Conservation (phyloP, 208 protist species). For the Leishmania gerbilli region DNA sequence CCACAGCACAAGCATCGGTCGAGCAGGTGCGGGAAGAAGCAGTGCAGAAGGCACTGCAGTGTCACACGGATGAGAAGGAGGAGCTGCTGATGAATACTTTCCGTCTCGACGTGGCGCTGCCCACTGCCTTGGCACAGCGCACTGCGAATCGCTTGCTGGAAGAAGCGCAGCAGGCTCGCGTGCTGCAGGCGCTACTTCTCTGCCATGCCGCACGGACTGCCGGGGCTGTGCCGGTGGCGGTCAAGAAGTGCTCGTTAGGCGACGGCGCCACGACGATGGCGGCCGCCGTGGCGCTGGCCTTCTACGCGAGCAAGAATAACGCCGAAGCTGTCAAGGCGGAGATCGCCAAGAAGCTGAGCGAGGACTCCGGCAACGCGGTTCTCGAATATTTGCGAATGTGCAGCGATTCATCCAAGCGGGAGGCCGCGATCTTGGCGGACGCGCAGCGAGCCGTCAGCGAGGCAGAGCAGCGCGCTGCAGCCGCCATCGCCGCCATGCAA, state of each 20-base stretch:
- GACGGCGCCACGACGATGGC: slow-evolving; percentile 5
- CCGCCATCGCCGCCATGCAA: slow-evolving; percentile 20
- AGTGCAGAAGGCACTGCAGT: background rate
- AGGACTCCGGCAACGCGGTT: slow-evolving; percentile 5
- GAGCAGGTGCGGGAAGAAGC: slow-evolving; percentile 5
- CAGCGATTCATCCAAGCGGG: slow-evolving; percentile 9
- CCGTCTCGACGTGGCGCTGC: slow-evolving; percentile 8
- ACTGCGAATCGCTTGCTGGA: background rate
- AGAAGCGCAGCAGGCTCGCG: slow-evolving; percentile 17
- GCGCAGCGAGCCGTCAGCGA: slow-evolving; percentile 22
- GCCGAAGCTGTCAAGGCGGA: slow-evolving; percentile 9
- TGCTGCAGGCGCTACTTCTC: slow-evolving; percentile 30
- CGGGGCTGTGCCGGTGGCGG: slow-evolving; percentile 25
- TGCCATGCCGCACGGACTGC: slow-evolving; percentile 19
- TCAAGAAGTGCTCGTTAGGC: slow-evolving; percentile 9
- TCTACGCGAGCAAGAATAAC: slow-evolving; percentile 14
- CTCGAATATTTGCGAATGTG: slow-evolving; percentile 25
- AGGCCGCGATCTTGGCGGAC: slow-evolving; percentile 7
- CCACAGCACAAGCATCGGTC: slow-evolving; percentile 7
- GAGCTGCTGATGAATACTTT: slow-evolving; percentile 16
- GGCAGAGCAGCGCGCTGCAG: slow-evolving; percentile 22
- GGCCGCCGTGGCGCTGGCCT: slow-evolving; percentile 28
- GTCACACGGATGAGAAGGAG: slow-evolving; percentile 10
- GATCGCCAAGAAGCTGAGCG: slow-evolving; percentile 17
- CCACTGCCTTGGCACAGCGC: slow-evolving; percentile 6